A percentile compares a stretch with the other conserved stretches of the same genome.
These are phyloP conservation scores for Lodderomyces beijingensis DNA, from an alignment of 1,139 yeast species.

Conservation along the genomic window DNA sequence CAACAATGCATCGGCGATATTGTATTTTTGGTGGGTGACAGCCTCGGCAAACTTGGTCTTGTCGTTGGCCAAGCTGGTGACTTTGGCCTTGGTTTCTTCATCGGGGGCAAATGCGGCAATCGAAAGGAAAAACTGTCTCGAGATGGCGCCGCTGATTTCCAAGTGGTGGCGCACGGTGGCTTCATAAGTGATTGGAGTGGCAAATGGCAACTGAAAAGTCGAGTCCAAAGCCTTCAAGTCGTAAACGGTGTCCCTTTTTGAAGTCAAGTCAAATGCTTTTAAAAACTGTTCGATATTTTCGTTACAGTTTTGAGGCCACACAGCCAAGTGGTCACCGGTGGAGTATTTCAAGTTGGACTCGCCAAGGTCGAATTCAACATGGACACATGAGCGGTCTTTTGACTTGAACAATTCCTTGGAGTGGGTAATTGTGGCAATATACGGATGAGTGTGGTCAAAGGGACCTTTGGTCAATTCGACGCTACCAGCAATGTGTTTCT, in stretches of 20 bases:
- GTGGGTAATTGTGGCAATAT: slow-evolving; percentile 59
- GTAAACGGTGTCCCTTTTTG: slow-evolving; percentile 53
- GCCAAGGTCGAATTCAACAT: slow-evolving; percentile 81
- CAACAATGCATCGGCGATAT: slow-evolving; percentile 73
- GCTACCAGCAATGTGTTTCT: slow-evolving; percentile 40
- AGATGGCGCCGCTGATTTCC: slow-evolving; percentile 90
- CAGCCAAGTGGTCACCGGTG: slow-evolving; percentile 94
- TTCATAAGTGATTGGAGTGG: slow-evolving; percentile 86
- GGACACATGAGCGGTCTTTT: slow-evolving; percentile 74
- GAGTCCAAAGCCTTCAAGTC: slow-evolving; percentile 70
- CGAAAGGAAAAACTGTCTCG: slow-evolving; percentile 80
- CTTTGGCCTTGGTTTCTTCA: slow-evolving; percentile 49
- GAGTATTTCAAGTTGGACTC: slow-evolving; percentile 74
- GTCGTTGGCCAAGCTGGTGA: slow-evolving; percentile 58
- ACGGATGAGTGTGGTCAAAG: slow-evolving; percentile 80
- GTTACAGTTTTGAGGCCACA: slow-evolving; percentile 88
- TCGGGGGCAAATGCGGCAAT: slow-evolving; percentile 81
- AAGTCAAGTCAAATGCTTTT: slow-evolving; percentile 55
- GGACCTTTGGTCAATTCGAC: slow-evolving; percentile 61
- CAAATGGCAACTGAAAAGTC: slow-evolving; percentile 71
- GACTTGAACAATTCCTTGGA: slow-evolving; percentile 71
- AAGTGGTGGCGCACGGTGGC: slow-evolving; percentile 82
- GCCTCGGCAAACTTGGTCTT: slow-evolving; percentile 63
- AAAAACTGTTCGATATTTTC: slow-evolving; percentile 67
- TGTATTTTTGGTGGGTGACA: slow-evolving; percentile 57